phyloP scores from a whole-genome alignment of 768 basidiomycete genomes.

The Arthromyces matolae region DNA sequence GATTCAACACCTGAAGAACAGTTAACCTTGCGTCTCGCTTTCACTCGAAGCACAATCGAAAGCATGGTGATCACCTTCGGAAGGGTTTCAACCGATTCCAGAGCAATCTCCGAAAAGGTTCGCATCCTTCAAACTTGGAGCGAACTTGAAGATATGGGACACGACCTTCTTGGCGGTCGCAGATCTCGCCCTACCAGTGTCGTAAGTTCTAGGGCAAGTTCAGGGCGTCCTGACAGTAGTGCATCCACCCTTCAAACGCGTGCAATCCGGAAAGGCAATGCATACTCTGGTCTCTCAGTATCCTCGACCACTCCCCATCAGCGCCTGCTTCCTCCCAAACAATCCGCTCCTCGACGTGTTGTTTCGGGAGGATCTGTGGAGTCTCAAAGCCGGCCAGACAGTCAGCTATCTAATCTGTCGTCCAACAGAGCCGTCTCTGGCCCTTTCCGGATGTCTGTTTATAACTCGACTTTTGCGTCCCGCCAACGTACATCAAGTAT shows the following conservation, averaged over 20 bases:
- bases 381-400: conserved; percentile 48
- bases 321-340: conserved; percentile 45
- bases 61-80: conserved; percentile 40
- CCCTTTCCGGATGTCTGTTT: conserved; percentile 47
- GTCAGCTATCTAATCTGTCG: conserved; percentile 53
- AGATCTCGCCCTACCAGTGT: conserved; percentile 66
- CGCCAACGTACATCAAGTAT: conserved; percentile 76
- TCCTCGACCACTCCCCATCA: conserved; percentile 36
- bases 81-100: conserved; percentile 51
- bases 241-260: conserved; percentile 34
- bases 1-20: conserved; percentile 62
- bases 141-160: conserved; percentile 79
- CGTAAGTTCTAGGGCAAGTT: conserved; percentile 55
- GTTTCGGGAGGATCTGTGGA: conserved; percentile 44
- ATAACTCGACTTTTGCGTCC: conserved; percentile 74
- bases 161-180: conserved; percentile 56
- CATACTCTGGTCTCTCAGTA: conserved; percentile 40
- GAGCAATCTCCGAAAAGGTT: conserved; percentile 55
- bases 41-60: conserved; percentile 53
- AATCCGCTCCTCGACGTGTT: conserved; percentile 42
- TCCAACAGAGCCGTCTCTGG: conserved; percentile 69
- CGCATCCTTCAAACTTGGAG: conserved; percentile 78
- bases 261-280: conserved; percentile 26
- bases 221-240: conserved; percentile 56
- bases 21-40: conserved; percentile 55